These are phyloP conservation scores for Saccharomycopsis oosterbeekiorum DNA, from an alignment of 805 yeast species.

Conservation along the genomic window DNA sequence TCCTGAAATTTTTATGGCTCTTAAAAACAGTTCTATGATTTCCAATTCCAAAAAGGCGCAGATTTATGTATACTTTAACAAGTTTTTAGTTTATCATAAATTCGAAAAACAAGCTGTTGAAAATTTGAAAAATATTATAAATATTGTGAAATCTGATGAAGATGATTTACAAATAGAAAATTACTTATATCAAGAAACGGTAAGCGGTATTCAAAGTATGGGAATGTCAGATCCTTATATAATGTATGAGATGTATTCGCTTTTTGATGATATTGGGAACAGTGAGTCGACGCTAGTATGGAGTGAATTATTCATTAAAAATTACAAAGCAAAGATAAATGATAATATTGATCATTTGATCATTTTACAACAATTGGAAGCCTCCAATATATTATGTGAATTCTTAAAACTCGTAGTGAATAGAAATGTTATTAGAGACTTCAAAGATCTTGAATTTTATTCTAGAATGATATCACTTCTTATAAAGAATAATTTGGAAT, in stretches of 20 bases:
- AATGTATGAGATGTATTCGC: not conserved
- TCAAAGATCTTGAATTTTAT: not conserved
- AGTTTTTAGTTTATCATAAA: conserved; percentile 1
- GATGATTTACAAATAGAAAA: not conserved
- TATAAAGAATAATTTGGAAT: not conserved
- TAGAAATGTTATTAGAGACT: not conserved
- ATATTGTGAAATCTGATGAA: not conserved
- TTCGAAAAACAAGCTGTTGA: conserved; percentile 2
- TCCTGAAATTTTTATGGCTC: conserved; percentile 2
- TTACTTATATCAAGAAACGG: not conserved
- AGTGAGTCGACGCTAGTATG: not conserved
- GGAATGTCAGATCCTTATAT: not conserved
- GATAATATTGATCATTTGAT: not conserved
- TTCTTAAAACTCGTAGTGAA: not conserved
- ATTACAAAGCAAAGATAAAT: not conserved
- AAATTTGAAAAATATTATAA: not conserved
- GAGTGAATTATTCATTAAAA: not conserved
- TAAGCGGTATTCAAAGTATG: not conserved
- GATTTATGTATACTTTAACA: not conserved
- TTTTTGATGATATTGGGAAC: not conserved
- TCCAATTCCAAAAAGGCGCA: not conserved
- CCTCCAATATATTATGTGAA: not conserved
- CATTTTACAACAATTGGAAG: conserved; percentile 1
- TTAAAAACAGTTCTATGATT: not conserved
- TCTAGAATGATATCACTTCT: not conserved